phyloP scores from a whole-genome alignment of 768 basidiomycete genomes.

The Paxillus involutus region DNA sequence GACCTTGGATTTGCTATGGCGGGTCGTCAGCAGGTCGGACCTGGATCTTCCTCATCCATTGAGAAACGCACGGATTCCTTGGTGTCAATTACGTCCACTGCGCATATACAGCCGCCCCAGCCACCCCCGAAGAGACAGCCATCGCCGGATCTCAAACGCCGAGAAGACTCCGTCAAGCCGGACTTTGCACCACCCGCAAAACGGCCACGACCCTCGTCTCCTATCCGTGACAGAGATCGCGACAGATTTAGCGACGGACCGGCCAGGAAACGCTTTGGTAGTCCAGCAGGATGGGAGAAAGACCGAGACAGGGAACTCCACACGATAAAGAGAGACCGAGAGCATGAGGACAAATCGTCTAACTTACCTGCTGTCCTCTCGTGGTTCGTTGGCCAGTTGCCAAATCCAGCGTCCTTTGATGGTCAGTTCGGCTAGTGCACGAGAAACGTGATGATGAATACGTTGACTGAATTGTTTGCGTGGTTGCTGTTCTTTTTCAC shows the following conservation, averaged over 20 bases:
- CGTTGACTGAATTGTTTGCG: constrained; percentile 4
- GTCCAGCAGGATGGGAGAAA: constrained; percentile 42
- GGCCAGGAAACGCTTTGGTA: constrained; percentile 39
- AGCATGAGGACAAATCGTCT: constrained; percentile 46
- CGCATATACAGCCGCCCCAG: constrained; percentile 24
- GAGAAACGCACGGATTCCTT: constrained; percentile 38
- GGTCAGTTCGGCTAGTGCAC: constrained; percentile 50
- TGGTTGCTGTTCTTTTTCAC: constrained; percentile 8
- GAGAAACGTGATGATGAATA: background rate
- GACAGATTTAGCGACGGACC: constrained; percentile 38
- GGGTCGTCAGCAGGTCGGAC: constrained; percentile 23
- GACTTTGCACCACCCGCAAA: constrained; percentile 42
- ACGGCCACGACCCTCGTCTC: constrained; percentile 46
- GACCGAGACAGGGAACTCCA: constrained; percentile 44
- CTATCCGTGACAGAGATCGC: constrained; percentile 50
- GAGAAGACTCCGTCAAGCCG: constrained; percentile 41
- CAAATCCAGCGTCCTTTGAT: constrained; percentile 73
- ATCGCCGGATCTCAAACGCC: constrained; percentile 38
- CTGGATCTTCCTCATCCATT: constrained; percentile 22
- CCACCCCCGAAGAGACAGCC: constrained; percentile 30
- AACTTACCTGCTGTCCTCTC: constrained; percentile 60
- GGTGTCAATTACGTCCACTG: constrained; percentile 30
- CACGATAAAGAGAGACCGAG: constrained; percentile 39
- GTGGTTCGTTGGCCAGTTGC: constrained; percentile 86
- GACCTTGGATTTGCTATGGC: constrained; percentile 82